A percentile compares a stretch with the other conserved stretches of the same genome.
Conservation (phyloP, 306 rosid genomes). For the Inga laurina region DNA sequence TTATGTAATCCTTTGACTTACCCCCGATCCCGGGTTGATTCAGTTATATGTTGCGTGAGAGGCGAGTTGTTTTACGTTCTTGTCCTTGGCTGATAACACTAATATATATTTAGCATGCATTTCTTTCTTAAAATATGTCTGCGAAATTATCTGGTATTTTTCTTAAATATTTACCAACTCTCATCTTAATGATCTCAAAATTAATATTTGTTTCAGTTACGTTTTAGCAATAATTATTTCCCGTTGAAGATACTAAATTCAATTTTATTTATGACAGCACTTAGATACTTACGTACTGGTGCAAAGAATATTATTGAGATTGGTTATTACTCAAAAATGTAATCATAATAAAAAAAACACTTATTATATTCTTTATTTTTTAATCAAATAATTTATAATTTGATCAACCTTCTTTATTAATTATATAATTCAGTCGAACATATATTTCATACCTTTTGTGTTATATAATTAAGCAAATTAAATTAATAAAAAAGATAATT, state of each 20-base stretch:
- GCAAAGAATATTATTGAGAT: background rate
- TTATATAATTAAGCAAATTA: background rate
- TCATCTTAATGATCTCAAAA: background rate
- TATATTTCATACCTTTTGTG: background rate
- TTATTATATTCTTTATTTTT: background rate
- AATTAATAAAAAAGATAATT: background rate
- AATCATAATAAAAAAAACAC: background rate
- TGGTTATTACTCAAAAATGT: background rate
- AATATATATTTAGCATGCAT: background rate
- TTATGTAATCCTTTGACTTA: background rate
- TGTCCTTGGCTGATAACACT: background rate
- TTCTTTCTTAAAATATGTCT: background rate
- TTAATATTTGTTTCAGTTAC: background rate
- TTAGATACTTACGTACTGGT: background rate
- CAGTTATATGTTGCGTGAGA: background rate
- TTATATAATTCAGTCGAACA: background rate
- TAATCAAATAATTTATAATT: background rate
- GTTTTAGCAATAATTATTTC: background rate
- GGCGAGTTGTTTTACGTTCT: background rate
- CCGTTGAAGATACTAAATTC: background rate
- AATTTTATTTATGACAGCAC: background rate
- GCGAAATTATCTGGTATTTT: background rate
- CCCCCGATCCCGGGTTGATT: constrained; percentile 2
- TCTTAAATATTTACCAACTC: background rate
- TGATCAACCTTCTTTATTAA: background rate